A percentile compares a stretch with the other conserved stretches of the same genome.
Conservation (phyloP, 495 filamentous ascomycete species). For the Penicillium argentinense region DNA sequence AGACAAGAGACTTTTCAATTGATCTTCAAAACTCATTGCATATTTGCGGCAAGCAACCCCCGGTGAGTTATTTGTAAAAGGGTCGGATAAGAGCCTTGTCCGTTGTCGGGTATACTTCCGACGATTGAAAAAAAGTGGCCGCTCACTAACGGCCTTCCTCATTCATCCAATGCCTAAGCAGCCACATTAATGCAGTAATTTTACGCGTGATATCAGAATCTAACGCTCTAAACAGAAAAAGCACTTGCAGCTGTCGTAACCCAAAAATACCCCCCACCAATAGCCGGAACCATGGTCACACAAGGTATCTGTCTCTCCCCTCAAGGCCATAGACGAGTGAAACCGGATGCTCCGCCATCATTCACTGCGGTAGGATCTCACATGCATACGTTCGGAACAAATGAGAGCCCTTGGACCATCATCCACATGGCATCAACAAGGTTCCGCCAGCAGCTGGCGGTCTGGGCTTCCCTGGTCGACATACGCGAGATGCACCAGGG, state of each 20-base stretch:
- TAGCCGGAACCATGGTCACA: conserved; percentile 5
- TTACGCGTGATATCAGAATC: neutral
- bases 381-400: conserved; percentile 3
- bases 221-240: neutral
- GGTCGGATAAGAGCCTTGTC: too few relatives aligned
- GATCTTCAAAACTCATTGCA: too few relatives aligned
- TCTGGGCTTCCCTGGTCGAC: neutral
- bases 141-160: too few relatives aligned
- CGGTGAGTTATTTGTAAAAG: too few relatives aligned
- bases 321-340: conserved; percentile 3
- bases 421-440: conserved; percentile 14
- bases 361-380: conserved; percentile 6
- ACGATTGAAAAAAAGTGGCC: too few relatives aligned
- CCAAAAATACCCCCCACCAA: conserved; percentile 10
- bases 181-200: too few relatives aligned
- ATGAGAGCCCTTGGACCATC: neutral
- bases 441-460: neutral
- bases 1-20: too few relatives aligned
- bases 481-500: neutral
- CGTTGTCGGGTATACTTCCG: too few relatives aligned
- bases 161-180: too few relatives aligned
- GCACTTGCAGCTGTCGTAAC: conserved; percentile 1
- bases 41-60: too few relatives aligned
- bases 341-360: conserved; percentile 6
- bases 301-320: conserved; percentile 2